Conservation (phyloP, 1,284 basidiomycete genomes). For the Puccinia triticina region DNA sequence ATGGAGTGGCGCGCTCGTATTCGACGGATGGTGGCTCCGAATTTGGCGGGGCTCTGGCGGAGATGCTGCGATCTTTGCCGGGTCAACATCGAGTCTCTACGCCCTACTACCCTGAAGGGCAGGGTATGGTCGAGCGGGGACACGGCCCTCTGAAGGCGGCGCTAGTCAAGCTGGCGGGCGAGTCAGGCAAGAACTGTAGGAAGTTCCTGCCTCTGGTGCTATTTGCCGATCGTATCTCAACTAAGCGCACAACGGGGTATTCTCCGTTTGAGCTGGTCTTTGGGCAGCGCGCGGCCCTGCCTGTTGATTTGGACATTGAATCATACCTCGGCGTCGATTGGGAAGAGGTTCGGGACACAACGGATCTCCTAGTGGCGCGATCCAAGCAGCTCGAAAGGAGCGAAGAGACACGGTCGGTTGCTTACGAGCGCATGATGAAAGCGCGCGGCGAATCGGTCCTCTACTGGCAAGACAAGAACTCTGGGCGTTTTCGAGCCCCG, state of each 20-base stretch:
- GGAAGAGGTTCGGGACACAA: neutral
- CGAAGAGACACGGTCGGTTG: neutral
- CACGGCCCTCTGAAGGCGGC: slow-evolving; percentile 7
- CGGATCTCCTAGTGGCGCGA: neutral
- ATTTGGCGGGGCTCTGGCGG: neutral
- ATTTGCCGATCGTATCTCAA: neutral
- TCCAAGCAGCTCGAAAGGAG: neutral
- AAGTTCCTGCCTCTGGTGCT: neutral
- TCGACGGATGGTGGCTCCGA: slow-evolving; percentile 4
- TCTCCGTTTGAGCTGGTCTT: slow-evolving; percentile 8
- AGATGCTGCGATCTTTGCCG: neutral
- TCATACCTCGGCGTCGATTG: neutral
- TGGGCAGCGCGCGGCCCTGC: neutral
- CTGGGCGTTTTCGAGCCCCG: neutral
- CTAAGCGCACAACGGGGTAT: slow-evolving; percentile 3
- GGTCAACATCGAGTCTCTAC: slow-evolving; percentile 12
- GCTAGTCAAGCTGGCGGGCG: neutral
- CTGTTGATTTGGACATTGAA: slow-evolving; percentile 1
- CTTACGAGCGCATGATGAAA: neutral
- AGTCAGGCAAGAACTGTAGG: neutral
- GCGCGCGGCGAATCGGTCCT: neutral
- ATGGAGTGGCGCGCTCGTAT: neutral
- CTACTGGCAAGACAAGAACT: slow-evolving; percentile 7
- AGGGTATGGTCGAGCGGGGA: slow-evolving; percentile 32
- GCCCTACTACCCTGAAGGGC: neutral